phyloP scores from a whole-genome alignment of 306 rosid genomes.

The Quercus engelmannii region DNA sequence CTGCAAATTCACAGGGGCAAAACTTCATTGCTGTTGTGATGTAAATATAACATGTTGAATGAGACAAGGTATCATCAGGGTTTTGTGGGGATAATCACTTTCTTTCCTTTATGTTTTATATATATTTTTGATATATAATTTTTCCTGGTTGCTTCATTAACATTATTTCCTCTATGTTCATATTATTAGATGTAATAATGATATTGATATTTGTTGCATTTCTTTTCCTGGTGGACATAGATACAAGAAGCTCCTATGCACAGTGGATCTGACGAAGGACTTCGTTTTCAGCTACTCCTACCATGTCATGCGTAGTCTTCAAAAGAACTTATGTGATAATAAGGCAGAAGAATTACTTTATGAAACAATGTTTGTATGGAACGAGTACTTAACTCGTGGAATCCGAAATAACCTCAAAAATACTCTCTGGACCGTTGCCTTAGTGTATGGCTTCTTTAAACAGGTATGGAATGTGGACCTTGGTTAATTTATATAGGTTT shows the following conservation, averaged over 20 bases:
- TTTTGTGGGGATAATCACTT: slow-evolving; percentile 50
- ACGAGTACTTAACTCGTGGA: slow-evolving; percentile 88
- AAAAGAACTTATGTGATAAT: slow-evolving; percentile 69
- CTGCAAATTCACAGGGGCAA: slow-evolving; percentile 65
- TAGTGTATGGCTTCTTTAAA: slow-evolving; percentile 86
- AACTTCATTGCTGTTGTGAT: slow-evolving; percentile 86
- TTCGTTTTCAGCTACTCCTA: slow-evolving; percentile 99
- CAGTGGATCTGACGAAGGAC: slow-evolving; percentile 97
- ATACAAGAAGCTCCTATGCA: slow-evolving; percentile 99
- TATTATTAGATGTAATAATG: slow-evolving; percentile 16
- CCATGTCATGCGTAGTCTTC: slow-evolving; percentile 85
- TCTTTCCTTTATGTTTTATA: slow-evolving; percentile 28
- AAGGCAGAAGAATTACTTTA: slow-evolving; percentile 52
- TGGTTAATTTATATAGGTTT: neutral
- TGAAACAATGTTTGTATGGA: slow-evolving; percentile 95
- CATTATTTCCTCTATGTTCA: slow-evolving; percentile 8
- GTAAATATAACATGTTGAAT: slow-evolving; percentile 77
- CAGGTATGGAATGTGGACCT: slow-evolving; percentile 49
- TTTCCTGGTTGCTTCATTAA: slow-evolving; percentile 25
- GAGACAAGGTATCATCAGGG: slow-evolving; percentile 79
- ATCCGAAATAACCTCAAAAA: slow-evolving; percentile 64
- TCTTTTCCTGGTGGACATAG: slow-evolving; percentile 64
- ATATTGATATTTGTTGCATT: slow-evolving; percentile 43
- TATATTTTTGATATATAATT: slow-evolving; percentile 21
- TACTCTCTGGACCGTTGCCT: slow-evolving; percentile 92